Evolutionary conservation across 192 early-diverging fungal species (phyloP), one percentile per base, ranked within the genome.

Genomic region (Diversispora epigaea): DNA sequence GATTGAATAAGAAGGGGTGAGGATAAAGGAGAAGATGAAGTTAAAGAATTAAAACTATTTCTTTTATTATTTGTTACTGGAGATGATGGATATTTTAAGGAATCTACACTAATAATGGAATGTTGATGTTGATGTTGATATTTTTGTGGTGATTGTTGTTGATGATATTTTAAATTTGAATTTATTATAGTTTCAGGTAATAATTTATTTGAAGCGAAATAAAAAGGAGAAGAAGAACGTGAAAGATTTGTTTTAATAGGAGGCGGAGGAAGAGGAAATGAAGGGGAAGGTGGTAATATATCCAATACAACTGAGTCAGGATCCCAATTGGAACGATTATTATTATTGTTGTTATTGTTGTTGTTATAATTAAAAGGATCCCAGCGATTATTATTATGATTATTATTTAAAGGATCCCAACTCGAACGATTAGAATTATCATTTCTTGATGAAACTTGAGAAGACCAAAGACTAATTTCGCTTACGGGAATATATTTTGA

Each of bases 61-160:
- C 25, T 32, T 47, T 45, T 67, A 22, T 12, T 47, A 22, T 44
- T 22, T 22, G 19, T 14, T 67, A 67, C 17, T 4, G 65, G 65
- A 10, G 65, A 67, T 22, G 65, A 67, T 2, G 65, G 65, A 46
- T 67, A 67, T 46, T 67, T 46, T 67, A 67, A 67, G 9, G 19
- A 19, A 45, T 65, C 63, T 32, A 32, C 25, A 32, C 25, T 32
- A 2, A 32, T 32, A 32, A 32, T 2, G 3, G 14, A 22, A 8
- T 12, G 19, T 50, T 4, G 6, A 6, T 6, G 1, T 32, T 32
- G 25, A 32, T 44, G 43, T 11, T 7, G 58, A 19, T 39, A 40
- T 6, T 21, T 22, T 40, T 32, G 58, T 32, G 22, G 25, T 6
- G 6, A 4, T 32, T 32, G 6, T 32, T 32, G 25, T 22, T 32